Conservation (phyloP, 1,139 yeast species). For the Suhomyces panamericanus region DNA sequence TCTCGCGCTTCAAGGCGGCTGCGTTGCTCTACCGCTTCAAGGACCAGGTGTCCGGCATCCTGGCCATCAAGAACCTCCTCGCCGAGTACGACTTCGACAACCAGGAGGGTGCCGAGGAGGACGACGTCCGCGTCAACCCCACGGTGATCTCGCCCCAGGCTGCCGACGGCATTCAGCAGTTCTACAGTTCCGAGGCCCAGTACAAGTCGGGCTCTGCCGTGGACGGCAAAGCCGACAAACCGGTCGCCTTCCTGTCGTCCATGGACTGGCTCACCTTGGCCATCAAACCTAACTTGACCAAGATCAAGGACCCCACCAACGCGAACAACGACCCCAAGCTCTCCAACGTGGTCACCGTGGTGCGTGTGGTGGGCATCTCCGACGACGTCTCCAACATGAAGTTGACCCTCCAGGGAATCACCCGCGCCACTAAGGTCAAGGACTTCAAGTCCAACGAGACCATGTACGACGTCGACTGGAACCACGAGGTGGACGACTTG, state of each 20-base stretch:
- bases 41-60: slow-evolving; percentile 29
- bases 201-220: slow-evolving; percentile 6
- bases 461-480: slow-evolving; percentile 31
- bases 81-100: slow-evolving; percentile 37
- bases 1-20: slow-evolving; percentile 50
- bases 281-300: slow-evolving; percentile 41
- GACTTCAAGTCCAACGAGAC: slow-evolving; percentile 30
- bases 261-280: slow-evolving; percentile 46
- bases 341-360: slow-evolving; percentile 44
- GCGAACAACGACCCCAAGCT: slow-evolving; percentile 14
- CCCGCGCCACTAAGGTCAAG: slow-evolving; percentile 27
- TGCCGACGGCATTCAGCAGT: slow-evolving; percentile 34
- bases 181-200: slow-evolving; percentile 25
- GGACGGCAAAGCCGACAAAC: slow-evolving; percentile 2
- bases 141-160: slow-evolving; percentile 37
- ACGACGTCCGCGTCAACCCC: slow-evolving; percentile 21
- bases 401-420: slow-evolving; percentile 55
- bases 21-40: slow-evolving; percentile 44
- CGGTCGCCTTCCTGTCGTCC: slow-evolving; percentile 16
- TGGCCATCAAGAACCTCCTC: slow-evolving; percentile 34
- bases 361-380: slow-evolving; percentile 49
- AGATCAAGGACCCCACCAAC: slow-evolving; percentile 29
- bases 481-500: slow-evolving; percentile 20
- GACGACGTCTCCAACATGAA: slow-evolving; percentile 48
- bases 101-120: slow-evolving; percentile 14